Percentiles rank a stretch among this genome's conserved stretches.
These are phyloP conservation scores for Litsea cubeba DNA, from an alignment of 164 flowering plant species.

Conservation along the genomic window DNA sequence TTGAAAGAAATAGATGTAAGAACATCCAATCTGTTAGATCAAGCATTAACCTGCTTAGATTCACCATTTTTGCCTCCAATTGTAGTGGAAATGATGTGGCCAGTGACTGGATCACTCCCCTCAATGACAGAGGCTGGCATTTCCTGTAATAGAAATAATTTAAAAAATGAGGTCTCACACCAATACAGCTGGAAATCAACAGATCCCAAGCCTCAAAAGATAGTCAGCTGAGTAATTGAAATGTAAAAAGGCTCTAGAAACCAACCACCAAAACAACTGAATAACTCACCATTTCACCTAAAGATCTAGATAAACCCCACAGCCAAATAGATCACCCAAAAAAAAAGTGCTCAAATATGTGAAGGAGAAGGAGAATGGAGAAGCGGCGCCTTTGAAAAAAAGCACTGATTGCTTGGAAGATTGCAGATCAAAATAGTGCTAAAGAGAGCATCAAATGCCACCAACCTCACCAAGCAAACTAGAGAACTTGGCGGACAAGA, in stretches of 20 bases:
- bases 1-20: neutral
- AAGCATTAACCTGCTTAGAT: constrained; percentile 60
- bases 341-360: neutral
- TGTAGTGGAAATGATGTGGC: constrained; percentile 89
- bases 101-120: constrained; percentile 76
- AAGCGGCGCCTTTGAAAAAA: too few relatives aligned
- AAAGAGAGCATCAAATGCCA: constrained; percentile 12
- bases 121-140: constrained; percentile 59
- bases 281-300: constrained; percentile 5
- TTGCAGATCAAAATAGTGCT: constrained; percentile 6
- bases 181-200: too few relatives aligned
- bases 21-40: neutral
- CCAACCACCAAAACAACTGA: neutral
- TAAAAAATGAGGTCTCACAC: neutral
- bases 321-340: neutral
- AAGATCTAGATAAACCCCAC: neutral
- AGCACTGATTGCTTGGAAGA: neutral
- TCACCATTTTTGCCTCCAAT: constrained; percentile 94
- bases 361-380: constrained; percentile 4
- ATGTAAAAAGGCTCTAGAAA: neutral
- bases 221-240: neutral
- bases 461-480: constrained; percentile 8
- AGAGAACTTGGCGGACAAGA: constrained; percentile 4
- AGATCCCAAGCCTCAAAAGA: neutral
- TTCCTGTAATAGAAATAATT: constrained; percentile 42